Percentiles rank a stretch among this genome's conserved stretches.
Conservation (phyloP, 2,329 filamentous ascomycete species). For the Harringtonia aguacate region DNA sequence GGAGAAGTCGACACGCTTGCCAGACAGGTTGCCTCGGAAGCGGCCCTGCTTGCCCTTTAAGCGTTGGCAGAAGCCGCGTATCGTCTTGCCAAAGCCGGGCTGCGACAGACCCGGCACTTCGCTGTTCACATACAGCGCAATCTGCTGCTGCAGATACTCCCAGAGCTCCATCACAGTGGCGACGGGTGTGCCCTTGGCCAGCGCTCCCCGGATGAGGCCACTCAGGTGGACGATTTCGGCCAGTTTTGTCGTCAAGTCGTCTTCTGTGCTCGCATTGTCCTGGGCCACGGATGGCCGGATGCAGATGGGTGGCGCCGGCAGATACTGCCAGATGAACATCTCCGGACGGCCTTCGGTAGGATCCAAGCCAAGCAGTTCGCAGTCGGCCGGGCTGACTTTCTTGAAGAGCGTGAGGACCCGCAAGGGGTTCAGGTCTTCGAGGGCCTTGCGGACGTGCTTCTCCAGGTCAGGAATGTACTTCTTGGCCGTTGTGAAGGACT, state of each 20-base stretch:
- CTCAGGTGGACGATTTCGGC: slow-evolving; percentile 93
- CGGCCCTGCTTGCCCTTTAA: slow-evolving; percentile 96
- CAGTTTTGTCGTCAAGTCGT: slow-evolving; percentile 94
- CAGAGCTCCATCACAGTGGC: slow-evolving; percentile 94
- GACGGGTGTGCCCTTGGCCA: slow-evolving; percentile 74
- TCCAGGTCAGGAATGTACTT: slow-evolving; percentile 73
- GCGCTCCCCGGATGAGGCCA: slow-evolving; percentile 70
- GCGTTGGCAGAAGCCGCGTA: slow-evolving; percentile 87
- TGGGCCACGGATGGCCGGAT: slow-evolving; percentile 91
- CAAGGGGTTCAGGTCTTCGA: slow-evolving; percentile 88
- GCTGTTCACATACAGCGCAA: slow-evolving; percentile 97
- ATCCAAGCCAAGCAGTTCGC: slow-evolving; percentile 82
- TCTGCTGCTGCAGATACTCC: slow-evolving; percentile 92
- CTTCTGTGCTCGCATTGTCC: slow-evolving; percentile 87
- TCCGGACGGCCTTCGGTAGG: slow-evolving; percentile 81
- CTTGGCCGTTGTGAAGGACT: slow-evolving; percentile 72
- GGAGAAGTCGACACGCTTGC: slow-evolving; percentile 98
- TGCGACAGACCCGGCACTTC: slow-evolving; percentile 90
- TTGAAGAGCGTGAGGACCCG: slow-evolving; percentile 86
- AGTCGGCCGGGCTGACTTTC: slow-evolving; percentile 73
- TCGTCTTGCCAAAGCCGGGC: slow-evolving; percentile 75
- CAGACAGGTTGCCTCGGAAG: slow-evolving; percentile 92
- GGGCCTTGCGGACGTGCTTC: slow-evolving; percentile 81
- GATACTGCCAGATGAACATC: slow-evolving; percentile 95
- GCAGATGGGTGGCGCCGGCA: slow-evolving; percentile 87